Conservation (phyloP, 257 asterid genomes). For the Osmanthus fragrans region DNA sequence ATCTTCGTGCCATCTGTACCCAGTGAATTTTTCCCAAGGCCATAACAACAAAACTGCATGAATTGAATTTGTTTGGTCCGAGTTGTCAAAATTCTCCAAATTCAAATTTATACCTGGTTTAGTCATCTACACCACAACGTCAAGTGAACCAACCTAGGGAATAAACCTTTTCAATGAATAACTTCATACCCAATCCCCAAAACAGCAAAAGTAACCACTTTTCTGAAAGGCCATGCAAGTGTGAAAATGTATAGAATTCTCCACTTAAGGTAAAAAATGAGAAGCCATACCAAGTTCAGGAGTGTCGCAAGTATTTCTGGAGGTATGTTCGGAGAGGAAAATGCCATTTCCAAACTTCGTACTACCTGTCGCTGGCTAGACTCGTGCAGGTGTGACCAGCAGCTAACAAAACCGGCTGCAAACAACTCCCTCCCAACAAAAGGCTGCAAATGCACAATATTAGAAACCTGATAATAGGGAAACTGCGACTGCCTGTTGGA, state of each 20-base stretch:
- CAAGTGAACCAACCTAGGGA: neutral
- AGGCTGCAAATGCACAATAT: constrained; percentile 63
- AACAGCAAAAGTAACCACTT: constrained; percentile 3
- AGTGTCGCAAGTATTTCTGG: constrained; percentile 98
- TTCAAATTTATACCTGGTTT: constrained; percentile 4
- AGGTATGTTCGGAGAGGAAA: constrained; percentile 96
- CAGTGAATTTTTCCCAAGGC: constrained; percentile 15
- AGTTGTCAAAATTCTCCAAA: neutral
- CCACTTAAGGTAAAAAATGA: constrained; percentile 10
- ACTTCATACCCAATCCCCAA: constrained; percentile 6
- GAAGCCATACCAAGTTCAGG: constrained; percentile 74
- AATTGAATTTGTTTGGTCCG: neutral
- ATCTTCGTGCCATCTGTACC: neutral
- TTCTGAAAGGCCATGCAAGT: constrained; percentile 7
- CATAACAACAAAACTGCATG: neutral
- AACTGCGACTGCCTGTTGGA: constrained; percentile 10
- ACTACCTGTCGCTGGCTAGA: constrained; percentile 78
- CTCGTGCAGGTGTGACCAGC: constrained; percentile 94
- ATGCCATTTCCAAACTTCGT: constrained; percentile 95
- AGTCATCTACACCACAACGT: neutral
- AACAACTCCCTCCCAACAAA: constrained; percentile 96
- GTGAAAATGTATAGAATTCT: constrained; percentile 6
- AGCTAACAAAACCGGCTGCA: constrained; percentile 99
- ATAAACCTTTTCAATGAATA: constrained; percentile 16
- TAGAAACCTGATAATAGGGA: constrained; percentile 22